Conservation (phyloP, 352 stramenopile species). For the Detonula confervacea region DNA sequence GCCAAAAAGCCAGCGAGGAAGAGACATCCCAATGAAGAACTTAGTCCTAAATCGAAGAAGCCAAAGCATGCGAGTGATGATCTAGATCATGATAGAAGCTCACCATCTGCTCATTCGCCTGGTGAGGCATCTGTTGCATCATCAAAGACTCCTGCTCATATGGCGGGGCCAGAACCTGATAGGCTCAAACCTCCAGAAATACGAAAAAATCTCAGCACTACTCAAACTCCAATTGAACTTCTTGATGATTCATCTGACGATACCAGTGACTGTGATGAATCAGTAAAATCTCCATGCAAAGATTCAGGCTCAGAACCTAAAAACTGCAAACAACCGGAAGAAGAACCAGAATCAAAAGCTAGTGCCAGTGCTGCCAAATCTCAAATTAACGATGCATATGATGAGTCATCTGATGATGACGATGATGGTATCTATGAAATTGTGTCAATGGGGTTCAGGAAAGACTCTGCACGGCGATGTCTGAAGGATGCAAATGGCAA, state of each 20-base stretch:
- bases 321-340: slow-evolving; percentile 2
- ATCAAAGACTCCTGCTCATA: not conserved
- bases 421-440: slow-evolving; percentile 10
- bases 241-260: too few relatives aligned
- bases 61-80: not conserved
- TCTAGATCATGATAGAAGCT: not conserved
- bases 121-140: not conserved
- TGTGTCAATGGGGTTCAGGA: slow-evolving; percentile 24
- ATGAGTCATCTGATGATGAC: too few relatives aligned
- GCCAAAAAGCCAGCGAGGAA: not conserved
- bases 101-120: not conserved
- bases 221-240: too few relatives aligned
- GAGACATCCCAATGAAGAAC: not conserved
- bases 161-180: too few relatives aligned
- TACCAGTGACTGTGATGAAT: too few relatives aligned
- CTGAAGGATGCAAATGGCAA: slow-evolving; percentile 24
- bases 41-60: not conserved
- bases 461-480: slow-evolving; percentile 19
- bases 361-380: not conserved
- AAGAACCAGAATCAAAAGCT: not conserved
- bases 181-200: too few relatives aligned
- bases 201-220: too few relatives aligned
- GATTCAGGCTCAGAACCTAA: too few relatives aligned
- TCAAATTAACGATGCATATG: slow-evolving; percentile 2
- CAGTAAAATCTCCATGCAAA: too few relatives aligned